Evolutionary conservation across 2,329 filamentous ascomycete genomes (phyloP), one percentile per base, ranked within the genome.

Genomic region (Albophoma yamanashiensis): DNA sequence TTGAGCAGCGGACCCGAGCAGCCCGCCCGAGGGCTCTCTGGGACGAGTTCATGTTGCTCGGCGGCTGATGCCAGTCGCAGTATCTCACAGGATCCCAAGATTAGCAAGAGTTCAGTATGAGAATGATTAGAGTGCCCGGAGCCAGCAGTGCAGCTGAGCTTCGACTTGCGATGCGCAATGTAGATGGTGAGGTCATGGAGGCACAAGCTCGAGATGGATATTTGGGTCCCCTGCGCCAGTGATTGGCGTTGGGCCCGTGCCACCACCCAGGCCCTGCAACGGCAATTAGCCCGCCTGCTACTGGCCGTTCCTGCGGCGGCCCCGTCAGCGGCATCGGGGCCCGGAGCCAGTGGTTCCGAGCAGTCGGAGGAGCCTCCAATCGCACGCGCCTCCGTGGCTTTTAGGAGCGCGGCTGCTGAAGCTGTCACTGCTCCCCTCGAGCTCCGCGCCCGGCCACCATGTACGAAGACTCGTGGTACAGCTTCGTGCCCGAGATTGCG

Each of bases 391-490:
- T 69, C 52, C n/a, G 57, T 61, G 68, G 68, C 69, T 69, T 72
- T 64, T 66, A 63, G 59, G 65, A 63, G 47, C 59, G 61, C 62
- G 27, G 39, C 27, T 39, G 55, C 25, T 39, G 55, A 34, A 58
- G 47, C 42, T 55, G 9, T 57, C 42, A 42, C 40, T 34, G 56
- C 60, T 55, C 52, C 60, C 25, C 58, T 39, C 59, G 58, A 55
- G 39, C 58, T 47, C 45, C 17, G 22, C 38, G 47, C 39, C n/a
- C 57, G 39, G 56, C 56, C 59, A 77, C 65, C 66, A 92, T 91
- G 88, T 90, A 90, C 73, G 89, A 93, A 74, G 89, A 93, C 73
- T 86, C 88, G 38, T 93, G 89, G 89, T 91, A 92, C 76, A 90
- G 82, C 71, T 87, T 91, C 69, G 84, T 89, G 64, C 83, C 88